Evolutionary conservation across 2,329 filamentous ascomycete genomes (phyloP), one percentile per base, ranked within the genome.

Genomic region (Paecilomyces dactylethromorphus): DNA sequence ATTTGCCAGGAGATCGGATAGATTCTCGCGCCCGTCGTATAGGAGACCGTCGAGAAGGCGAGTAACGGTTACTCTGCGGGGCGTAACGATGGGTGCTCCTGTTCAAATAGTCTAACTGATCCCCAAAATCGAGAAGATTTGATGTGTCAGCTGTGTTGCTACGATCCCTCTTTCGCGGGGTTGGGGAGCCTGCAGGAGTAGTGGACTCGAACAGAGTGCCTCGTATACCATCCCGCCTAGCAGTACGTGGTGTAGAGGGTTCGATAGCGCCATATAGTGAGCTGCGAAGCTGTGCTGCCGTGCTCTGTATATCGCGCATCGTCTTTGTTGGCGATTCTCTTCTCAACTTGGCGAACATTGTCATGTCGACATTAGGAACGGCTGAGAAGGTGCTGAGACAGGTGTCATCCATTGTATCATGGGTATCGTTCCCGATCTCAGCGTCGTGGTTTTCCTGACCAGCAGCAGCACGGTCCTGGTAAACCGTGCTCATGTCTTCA

Each of bases 121-220:
- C 90, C 0, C 91, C 95, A 66, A 97, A 95, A 70, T 97, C 94
- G 52, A 96, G 82, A 33, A 96, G 81, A 67, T 90, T 95, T 15
- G 89, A 89, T 3, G 88, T 90, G 68, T 89, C 82, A 26, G 77
- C 76, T 8, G 78, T 74, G 11, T 71, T 67, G 11, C 76, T 59
- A 68, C 73, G 31, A 72, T 73, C 79, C 63, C 77, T 74, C 54
- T 77, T 74, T 62, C 82, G 80, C 50, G 85, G 78, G 71, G 84
- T 76, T 53, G 76, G 73, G 13, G 76, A 78, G 39, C 66, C 68
- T 63, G 67, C 63, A 56, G 69, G 66, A 56, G 74, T 65, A 66
- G 66, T 59, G 59, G 67, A 66, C 53, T 76, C 71, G 31, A 76
- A 74, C 26, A 62, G 60, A 54, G 50, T 12, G 50, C 65, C 66